These are phyloP conservation scores for Hamamelis virginiana DNA, from an alignment of 164 flowering plant species.

Conservation along the genomic window DNA sequence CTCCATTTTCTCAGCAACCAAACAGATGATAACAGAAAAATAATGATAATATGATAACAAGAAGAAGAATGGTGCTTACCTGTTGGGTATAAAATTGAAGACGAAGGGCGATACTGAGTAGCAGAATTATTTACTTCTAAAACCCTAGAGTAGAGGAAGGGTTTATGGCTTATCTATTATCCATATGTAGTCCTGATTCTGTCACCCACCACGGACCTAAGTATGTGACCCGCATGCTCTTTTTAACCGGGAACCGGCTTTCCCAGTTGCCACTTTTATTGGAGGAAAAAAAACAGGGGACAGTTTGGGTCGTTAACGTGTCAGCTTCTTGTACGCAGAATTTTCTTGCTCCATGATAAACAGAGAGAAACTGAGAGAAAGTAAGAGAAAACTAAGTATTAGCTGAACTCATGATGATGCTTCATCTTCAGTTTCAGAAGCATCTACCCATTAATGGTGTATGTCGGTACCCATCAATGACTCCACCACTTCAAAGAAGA, in stretches of 20 bases:
- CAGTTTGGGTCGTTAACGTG: conserved; percentile 36
- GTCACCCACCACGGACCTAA: background rate
- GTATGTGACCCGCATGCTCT: conserved; percentile 1
- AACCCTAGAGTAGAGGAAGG: background rate
- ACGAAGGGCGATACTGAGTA: background rate
- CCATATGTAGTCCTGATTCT: background rate
- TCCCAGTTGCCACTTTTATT: too few species aligned
- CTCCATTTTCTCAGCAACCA: background rate
- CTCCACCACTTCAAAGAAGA: conserved; percentile 17
- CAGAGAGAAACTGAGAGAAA: background rate
- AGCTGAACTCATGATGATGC: conserved; percentile 17
- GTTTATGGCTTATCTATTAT: background rate
- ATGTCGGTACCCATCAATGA: conserved; percentile 15
- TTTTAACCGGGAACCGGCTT: conserved; percentile 16
- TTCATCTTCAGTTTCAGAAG: conserved; percentile 29
- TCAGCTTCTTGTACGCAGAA: conserved; percentile 23
- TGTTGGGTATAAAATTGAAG: background rate
- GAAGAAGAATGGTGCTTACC: background rate
- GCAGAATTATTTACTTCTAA: background rate
- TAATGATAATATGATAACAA: background rate
- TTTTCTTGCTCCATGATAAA: background rate
- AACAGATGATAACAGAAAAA: background rate
- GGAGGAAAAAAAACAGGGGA: too few species aligned
- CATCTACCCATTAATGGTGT: conserved; percentile 21
- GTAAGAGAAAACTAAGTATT: background rate